phyloP scores from a whole-genome alignment of 2,329 filamentous ascomycete species.

The Botrytis tulipae region DNA sequence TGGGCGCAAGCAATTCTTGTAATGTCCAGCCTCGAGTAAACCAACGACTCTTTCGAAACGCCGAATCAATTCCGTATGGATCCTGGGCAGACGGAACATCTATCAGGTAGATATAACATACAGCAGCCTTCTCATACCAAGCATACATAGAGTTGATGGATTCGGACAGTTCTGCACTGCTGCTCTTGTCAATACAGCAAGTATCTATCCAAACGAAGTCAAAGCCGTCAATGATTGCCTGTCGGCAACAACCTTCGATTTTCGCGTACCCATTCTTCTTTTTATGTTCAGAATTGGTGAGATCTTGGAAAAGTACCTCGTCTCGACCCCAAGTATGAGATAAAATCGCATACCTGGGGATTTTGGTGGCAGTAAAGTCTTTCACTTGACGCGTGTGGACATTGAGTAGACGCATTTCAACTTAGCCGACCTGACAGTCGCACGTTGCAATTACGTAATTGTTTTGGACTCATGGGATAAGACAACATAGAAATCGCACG shows the following conservation, averaged over 20 bases:
- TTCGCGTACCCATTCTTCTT: background rate
- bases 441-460: background rate
- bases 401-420: slow-evolving; percentile 12
- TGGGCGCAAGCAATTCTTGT: slow-evolving; percentile 16
- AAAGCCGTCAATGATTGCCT: background rate
- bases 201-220: slow-evolving; percentile 24
- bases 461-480: background rate
- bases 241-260: background rate
- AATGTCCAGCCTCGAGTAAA: slow-evolving; percentile 18
- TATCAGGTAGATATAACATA: slow-evolving; percentile 25
- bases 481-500: background rate
- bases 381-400: background rate
- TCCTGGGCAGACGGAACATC: slow-evolving; percentile 13
- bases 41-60: slow-evolving; percentile 13
- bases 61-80: background rate
- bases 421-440: background rate
- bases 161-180: slow-evolving; percentile 22
- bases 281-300: background rate
- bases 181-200: slow-evolving; percentile 26
- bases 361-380: background rate
- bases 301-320: slow-evolving; percentile 2
- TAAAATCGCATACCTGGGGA: slow-evolving; percentile 7
- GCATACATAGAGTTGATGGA: slow-evolving; percentile 24
- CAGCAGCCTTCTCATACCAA: slow-evolving; percentile 22
- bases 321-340: slow-evolving; percentile 4